These are phyloP conservation scores for Gremmenia infestans DNA, from an alignment of 2,329 filamentous ascomycete species.

Conservation along the genomic window DNA sequence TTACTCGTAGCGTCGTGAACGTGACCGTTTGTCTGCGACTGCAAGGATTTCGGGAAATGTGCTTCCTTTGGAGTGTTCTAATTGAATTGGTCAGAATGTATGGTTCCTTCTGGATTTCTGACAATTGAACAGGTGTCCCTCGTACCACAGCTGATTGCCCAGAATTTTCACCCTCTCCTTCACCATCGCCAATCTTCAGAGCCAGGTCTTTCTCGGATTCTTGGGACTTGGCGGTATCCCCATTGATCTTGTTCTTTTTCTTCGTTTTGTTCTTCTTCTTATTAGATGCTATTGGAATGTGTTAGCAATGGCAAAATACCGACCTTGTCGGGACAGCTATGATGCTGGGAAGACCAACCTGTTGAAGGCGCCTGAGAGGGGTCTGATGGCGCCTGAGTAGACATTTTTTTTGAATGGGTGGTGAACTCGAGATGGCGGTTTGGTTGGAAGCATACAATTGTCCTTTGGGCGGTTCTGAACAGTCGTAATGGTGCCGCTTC, in stretches of 20 bases:
- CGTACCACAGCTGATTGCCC: conserved; percentile 29
- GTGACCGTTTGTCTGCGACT: conserved; percentile 27
- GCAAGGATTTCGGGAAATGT: conserved; percentile 19
- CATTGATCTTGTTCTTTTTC: conserved; percentile 41
- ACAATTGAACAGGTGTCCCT: conserved; percentile 31
- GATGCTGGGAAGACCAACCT: conserved; percentile 23
- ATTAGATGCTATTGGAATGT: conserved; percentile 31
- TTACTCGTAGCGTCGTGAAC: conserved; percentile 20
- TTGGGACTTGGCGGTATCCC: conserved; percentile 29
- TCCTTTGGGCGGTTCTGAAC: background rate
- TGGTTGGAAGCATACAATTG: background rate
- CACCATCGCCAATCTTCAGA: conserved; percentile 35
- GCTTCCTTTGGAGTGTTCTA: conserved; percentile 28
- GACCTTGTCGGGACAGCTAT: conserved; percentile 2
- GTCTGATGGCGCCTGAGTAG: conserved; percentile 29
- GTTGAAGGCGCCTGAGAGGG: conserved; percentile 24
- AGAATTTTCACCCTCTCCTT: conserved; percentile 39
- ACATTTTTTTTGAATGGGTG: conserved; percentile 26
- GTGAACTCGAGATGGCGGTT: background rate
- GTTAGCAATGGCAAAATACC: conserved; percentile 21
- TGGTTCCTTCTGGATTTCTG: conserved; percentile 7
- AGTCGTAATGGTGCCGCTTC: background rate
- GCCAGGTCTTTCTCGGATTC: conserved; percentile 34
- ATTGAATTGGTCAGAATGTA: conserved; percentile 21
- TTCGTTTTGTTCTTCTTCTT: conserved; percentile 56